Base-by-base conservation (phyloP, 139 green algal species). In the Nannochloris sp. region DNA sequence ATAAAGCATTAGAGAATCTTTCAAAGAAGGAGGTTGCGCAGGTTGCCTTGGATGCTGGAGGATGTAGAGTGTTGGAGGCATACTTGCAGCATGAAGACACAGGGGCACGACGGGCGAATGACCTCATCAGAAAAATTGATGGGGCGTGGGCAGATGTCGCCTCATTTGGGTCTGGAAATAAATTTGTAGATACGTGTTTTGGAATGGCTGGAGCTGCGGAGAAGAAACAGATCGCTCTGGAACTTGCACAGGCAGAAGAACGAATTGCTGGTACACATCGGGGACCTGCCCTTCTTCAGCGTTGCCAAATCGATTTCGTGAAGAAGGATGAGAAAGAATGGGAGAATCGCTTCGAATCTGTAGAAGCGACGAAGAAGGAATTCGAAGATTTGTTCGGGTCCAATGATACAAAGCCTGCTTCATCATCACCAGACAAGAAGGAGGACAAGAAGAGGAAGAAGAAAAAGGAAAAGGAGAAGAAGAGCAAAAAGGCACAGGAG, bases 31-130 rank as follows among this genome's bases (percentile, higher is more conserved):
- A 79, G 30, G n/a, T 76, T 46, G 40, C 44, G 3, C 53, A 55
- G 10, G 40, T 73, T 29, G 83, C 77, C 0, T 44, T 58, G 1
- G 83, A 91, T 67, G 57, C 77, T 0, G 76, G 63, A 0, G 83
- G 85, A 56, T 86, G 77, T 68, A 72, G 85, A 1, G 81, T 82
- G 20, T 40, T 91, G 64, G 81, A 87, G 72, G 70, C 82, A 1
- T 67, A 80, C 14, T 28, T 88, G 16, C 64, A 75, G 45, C 16
- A 51, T 57, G 60, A 77, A 2, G 28, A 62, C 6, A 25, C 59
- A 40, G 84, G 86, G 68, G 50, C 70, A 11, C 5, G 46, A 0
- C n/a, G 6, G 16, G 78, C 77, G 37, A 56, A 62, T 29, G 26
- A 57, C 61, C 59, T 88, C 58, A 49, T 88, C 49, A 6, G 31